A percentile compares a stretch with the other conserved stretches of the same genome.
These are phyloP conservation scores for Suhomyces vadensis DNA, from an alignment of 805 yeast species.

Conservation along the genomic window DNA sequence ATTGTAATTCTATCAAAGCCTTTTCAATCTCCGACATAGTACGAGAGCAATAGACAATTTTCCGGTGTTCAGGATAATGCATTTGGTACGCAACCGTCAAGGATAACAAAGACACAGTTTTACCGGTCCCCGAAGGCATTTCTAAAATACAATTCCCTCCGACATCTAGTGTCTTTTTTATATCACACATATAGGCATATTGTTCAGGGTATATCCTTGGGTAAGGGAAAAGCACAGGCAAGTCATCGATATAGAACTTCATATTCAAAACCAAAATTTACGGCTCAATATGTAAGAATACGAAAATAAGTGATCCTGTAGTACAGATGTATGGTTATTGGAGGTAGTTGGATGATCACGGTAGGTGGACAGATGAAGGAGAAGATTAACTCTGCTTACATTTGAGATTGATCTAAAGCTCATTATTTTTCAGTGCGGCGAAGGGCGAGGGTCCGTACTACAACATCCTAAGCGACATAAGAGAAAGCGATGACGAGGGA, in stretches of 20 bases:
- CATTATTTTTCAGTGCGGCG: background rate
- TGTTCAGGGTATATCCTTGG: constrained; percentile 98
- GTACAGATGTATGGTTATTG: background rate
- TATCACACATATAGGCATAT: constrained; percentile 95
- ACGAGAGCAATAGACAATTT: constrained; percentile 96
- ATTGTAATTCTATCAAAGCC: constrained; percentile 87
- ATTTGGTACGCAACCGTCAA: constrained; percentile 93
- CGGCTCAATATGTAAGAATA: too few species aligned
- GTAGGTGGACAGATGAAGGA: background rate
- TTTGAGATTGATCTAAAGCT: background rate
- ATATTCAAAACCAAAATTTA: too few species aligned
- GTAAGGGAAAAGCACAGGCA: constrained; percentile 94
- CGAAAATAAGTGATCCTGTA: too few species aligned
- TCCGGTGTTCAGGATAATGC: constrained; percentile 91
- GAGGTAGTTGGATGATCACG: background rate
- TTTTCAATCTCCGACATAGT: constrained; percentile 99
- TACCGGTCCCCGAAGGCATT: constrained; percentile 99
- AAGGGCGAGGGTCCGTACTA: too few species aligned
- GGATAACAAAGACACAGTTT: constrained; percentile 88
- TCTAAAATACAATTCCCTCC: constrained; percentile 96
- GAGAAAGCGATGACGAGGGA: too few species aligned
- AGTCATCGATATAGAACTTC: constrained; percentile 91
- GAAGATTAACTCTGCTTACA: background rate
- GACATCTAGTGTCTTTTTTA: constrained; percentile 88
- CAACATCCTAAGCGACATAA: too few species aligned